Conservation (phyloP, 345 rosid species). For the Salix caprea region DNA sequence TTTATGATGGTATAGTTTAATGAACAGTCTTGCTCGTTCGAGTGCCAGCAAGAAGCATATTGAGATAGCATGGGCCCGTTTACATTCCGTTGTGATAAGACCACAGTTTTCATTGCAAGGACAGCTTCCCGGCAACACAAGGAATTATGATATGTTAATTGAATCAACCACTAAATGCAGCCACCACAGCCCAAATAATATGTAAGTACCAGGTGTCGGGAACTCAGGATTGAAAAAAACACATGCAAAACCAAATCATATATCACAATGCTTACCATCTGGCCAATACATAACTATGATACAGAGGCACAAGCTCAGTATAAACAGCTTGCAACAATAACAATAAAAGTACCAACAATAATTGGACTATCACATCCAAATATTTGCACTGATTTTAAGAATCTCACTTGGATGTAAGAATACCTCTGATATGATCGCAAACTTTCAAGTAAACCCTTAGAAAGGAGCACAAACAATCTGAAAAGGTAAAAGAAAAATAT, state of each 20-base stretch:
- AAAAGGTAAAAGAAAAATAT: conserved; percentile 8
- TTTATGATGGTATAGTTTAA: neutral
- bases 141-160: neutral
- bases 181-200: neutral
- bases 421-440: conserved; percentile 31
- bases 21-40: neutral
- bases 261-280: conserved; percentile 11
- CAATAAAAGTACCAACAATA: conserved; percentile 17
- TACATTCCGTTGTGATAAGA: neutral
- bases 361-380: conserved; percentile 24
- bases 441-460: conserved; percentile 28
- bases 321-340: conserved; percentile 12
- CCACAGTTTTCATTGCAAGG: neutral
- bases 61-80: neutral
- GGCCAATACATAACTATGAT: conserved; percentile 25
- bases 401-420: conserved; percentile 21
- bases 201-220: neutral
- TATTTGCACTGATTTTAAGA: conserved; percentile 24
- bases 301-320: conserved; percentile 24
- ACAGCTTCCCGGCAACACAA: neutral
- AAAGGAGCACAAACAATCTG: conserved; percentile 39
- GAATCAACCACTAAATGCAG: neutral
- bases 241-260: neutral
- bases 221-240: neutral
- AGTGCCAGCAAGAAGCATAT: neutral